Base-by-base conservation (phyloP, 306 rosid genomes). In the Rosa lucieae region DNA sequence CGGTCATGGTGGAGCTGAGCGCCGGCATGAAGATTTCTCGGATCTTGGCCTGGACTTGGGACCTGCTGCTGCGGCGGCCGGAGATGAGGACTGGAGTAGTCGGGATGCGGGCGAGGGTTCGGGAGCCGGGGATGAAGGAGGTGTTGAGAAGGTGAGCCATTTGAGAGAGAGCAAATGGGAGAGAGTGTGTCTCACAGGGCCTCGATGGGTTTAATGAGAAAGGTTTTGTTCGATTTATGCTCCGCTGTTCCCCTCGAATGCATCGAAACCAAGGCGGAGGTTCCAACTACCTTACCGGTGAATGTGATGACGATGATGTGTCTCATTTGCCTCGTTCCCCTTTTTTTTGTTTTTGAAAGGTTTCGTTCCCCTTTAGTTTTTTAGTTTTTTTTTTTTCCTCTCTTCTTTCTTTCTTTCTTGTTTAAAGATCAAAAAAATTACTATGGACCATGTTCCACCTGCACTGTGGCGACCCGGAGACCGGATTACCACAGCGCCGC, bases 21-120 rank as follows among this genome's bases (percentile, higher is more conserved):
- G 98, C 99, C 3, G 99, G 99, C 99, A 96, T 96, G 89, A 96
- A 93, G 65, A 96, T 96, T 83, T 96, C 99, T 3, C 99, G 93
- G 91, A 96, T 91, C 94, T 90, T 96, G 23, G 98, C 97, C 4
- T 86, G 88, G 20, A 90, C 86, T 13, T 39, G 87, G 47, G 2
- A 17, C 3, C 80, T 12, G 67, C 32, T 29, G 32, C 75, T 20
- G 20, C 82, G 75, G 68, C 53, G 83, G 35, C 43, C 46, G 40
- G 84, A 52, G 74, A 79, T n/a, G 26, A 74, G 81, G 26, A 63
- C 18, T 0, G 56, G 40, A 51, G 35, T 2, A 67, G 59, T 15
- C 10, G 74, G 58, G 13, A 1, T 18, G 35, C 73, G 82, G 79
- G 85, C 75, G 73, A 88, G 84, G 32, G 88, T 0, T 6, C 83